These are phyloP conservation scores for Serendipita sp. DNA, from an alignment of 768 basidiomycete species.

Conservation along the genomic window DNA sequence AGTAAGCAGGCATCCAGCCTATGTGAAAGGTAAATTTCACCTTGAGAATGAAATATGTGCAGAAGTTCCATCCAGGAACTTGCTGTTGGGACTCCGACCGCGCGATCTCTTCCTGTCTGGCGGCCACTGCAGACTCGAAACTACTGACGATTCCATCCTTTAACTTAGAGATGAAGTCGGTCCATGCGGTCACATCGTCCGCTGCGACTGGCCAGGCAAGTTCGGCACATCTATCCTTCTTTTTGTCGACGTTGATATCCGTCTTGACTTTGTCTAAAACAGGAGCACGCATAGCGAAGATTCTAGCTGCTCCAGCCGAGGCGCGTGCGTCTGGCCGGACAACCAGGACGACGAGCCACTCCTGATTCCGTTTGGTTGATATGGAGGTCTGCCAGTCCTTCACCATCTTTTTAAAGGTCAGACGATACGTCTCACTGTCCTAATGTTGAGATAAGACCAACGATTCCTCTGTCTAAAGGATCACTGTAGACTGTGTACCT, in stretches of 20 bases:
- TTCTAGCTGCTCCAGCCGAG: slow-evolving; percentile 32
- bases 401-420: slow-evolving; percentile 64
- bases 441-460: slow-evolving; percentile 16
- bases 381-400: slow-evolving; percentile 77
- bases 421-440: slow-evolving; percentile 65
- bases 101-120: slow-evolving; percentile 79
- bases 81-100: slow-evolving; percentile 77
- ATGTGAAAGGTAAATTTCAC: slow-evolving; percentile 23
- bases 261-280: slow-evolving; percentile 81
- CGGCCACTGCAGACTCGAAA: slow-evolving; percentile 62
- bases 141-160: slow-evolving; percentile 80
- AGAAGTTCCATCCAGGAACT: slow-evolving; percentile 98
- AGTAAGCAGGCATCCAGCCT: neutral
- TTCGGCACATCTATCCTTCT: slow-evolving; percentile 71
- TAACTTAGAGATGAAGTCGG: slow-evolving; percentile 70
- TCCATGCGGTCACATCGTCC: slow-evolving; percentile 70
- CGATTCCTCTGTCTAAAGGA: slow-evolving; percentile 8
- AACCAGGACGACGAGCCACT: slow-evolving; percentile 85
- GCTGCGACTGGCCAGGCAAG: slow-evolving; percentile 57
- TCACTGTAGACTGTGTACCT: slow-evolving; percentile 35
- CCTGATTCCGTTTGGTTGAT: slow-evolving; percentile 60
- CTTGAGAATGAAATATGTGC: slow-evolving; percentile 92
- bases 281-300: slow-evolving; percentile 72
- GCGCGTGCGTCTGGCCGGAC: slow-evolving; percentile 51
- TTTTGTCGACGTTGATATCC: slow-evolving; percentile 82